Base-by-base conservation (phyloP, 176 grass and related monocot species). In the Phoenix roebelenii region DNA sequence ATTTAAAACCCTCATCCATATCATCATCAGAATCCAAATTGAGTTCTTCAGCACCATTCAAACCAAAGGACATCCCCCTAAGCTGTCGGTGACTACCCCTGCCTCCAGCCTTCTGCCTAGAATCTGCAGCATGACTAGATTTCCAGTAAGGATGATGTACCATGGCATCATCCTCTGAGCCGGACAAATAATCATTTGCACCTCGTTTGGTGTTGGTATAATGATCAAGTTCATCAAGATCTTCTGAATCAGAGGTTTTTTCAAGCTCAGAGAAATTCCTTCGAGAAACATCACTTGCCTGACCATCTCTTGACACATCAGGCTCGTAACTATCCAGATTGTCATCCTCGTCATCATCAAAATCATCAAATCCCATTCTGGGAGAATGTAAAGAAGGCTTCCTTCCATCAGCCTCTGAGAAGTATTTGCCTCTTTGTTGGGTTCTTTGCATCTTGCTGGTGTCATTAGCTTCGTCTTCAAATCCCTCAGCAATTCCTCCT, bases 241-340 rank as follows among this genome's bases (percentile, higher is more conserved):
- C 75, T 65, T 90, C 91, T 61, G 80, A 79, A 58, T 87, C 83
- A 74, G 80, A 90, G 66, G 77, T 55, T 63, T 55, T 49, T 29
- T 94, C 77, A 52, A 96, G 67, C 65, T 96, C 91, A 22, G 78
- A 87, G 70, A 82, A 96, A 59, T 61, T 96, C 80, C 76, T 82
- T 74, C 75, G 73, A 17, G 77, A 66, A 48, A 96, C 78, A 77
- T 68, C 71, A 77, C 61, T 72, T 70, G 73, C 68, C 54, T 82
- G 75, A 74, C 69, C 68, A 52, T 53, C 75, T 58, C 80, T 81
- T 55, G 77, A 63, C 15, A 77, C 51, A 73, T 91, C 85, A 58
- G 90, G 69, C 67, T 96, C 91, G 6, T 96, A 96, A 80, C 65
- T 96, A 58, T 96, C 86, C 60, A 90, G 80, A 76, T 89, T 77